Evolutionary conservation across 1,139 yeast species (phyloP), one percentile per base, ranked within the genome.

Genomic region (Pichia sp.): DNA sequence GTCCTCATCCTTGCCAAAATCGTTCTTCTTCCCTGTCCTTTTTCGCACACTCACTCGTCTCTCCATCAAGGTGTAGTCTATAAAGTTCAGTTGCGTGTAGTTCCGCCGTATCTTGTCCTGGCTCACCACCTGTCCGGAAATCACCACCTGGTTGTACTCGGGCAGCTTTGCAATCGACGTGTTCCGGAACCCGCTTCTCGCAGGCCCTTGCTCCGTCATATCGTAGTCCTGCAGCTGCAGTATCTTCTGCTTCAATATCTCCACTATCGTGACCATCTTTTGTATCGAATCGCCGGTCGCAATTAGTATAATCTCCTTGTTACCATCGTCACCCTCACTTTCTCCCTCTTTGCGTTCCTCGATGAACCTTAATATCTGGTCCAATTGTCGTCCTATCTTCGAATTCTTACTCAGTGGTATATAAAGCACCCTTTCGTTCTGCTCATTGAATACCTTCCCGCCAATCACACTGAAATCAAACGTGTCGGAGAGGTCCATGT

Each of bases 181-280:
- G 45, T 60, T 58, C 16, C 41, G 49, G 30, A 54, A 46, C 10
- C 36, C 23, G 16, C 15, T 30, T 6, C 19, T 45, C 8, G 11
- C n/a, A 3, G 29, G 13, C 34, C 19, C 50, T 3, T 30, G 34
- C 42, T 29, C 13, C 5, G 6, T 15, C 11, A 45, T 34, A 7
- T 30, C 54, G 15, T 38, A 36, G 7, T 45, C 44, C 46, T 50
- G 30, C 32, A 47, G 8, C 44, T 52, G 47, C 19, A 32, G 19
- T 19, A 55, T 26, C 47, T 64, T 64, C 46, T 65, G 67, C 53
- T 67, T 67, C 34, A 67, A 42, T 3, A 67, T 64, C 46, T 67
- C 70, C 8, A 61, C 52, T 5, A 67, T 55, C 1, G 67, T 61
- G 5, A 67, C 51, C 56, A 66, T 51, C 51, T 67, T 67, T 47